A percentile compares a stretch with the other conserved stretches of the same genome.
Conservation (phyloP, 2,329 filamentous ascomycete genomes). For the Xylariaceae sp. region DNA sequence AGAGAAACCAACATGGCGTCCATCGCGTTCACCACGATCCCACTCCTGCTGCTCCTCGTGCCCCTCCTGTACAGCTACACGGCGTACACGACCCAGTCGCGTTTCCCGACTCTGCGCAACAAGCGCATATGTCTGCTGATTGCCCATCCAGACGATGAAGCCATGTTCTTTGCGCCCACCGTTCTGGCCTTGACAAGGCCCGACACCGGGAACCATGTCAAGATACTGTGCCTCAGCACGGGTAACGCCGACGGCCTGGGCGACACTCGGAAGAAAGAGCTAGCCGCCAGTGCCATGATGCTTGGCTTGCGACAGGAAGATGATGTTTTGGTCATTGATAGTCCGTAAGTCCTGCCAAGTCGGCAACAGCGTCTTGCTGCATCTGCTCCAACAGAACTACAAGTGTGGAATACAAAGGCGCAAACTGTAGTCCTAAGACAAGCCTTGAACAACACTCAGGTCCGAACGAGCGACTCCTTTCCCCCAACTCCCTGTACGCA, state of each 20-base stretch:
- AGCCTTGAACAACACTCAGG: no score
- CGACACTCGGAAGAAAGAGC: constrained; percentile 74
- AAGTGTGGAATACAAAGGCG: no score
- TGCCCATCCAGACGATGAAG: constrained; percentile 96
- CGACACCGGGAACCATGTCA: constrained; percentile 80
- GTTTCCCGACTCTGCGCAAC: constrained; percentile 66
- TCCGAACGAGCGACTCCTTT: no score
- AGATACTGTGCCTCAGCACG: constrained; percentile 88
- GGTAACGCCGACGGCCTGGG: constrained; percentile 87
- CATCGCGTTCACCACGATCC: constrained; percentile 23
- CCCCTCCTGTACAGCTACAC: constrained; percentile 52
- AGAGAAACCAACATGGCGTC: constrained; percentile 7
- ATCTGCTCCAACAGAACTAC: no score
- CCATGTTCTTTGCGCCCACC: constrained; percentile 97
- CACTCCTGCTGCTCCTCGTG: constrained; percentile 35
- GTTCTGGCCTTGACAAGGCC: constrained; percentile 79
- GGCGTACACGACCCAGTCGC: constrained; percentile 38
- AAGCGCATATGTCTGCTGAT: constrained; percentile 91
- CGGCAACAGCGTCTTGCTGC: background rate
- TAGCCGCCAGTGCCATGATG: constrained; percentile 72
- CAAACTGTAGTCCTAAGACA: no score
- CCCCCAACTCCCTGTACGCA: no score
- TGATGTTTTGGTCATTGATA: constrained; percentile 83
- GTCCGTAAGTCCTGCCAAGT: constrained; percentile 47
- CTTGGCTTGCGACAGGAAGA: constrained; percentile 71